A percentile compares a stretch with the other conserved stretches of the same genome.
Evolutionary conservation across 2,329 filamentous ascomycete genomes (phyloP).

Genomic region (Neodidymelliopsis sp.): DNA sequence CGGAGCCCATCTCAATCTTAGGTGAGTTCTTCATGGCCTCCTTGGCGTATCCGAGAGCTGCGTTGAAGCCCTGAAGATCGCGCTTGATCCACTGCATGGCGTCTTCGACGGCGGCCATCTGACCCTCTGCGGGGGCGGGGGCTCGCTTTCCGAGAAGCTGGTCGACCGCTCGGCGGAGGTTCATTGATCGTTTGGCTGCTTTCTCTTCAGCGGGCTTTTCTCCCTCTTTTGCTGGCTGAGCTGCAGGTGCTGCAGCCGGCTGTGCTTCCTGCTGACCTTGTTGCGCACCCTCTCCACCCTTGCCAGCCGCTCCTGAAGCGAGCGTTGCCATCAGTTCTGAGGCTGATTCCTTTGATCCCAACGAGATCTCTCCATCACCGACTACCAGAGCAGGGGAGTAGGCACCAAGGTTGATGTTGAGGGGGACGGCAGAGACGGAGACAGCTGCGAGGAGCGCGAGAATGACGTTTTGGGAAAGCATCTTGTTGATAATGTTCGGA

Average conservation of each 20-base stretch:
- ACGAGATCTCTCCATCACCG: constrained; percentile 62
- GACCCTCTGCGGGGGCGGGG: constrained; percentile 28
- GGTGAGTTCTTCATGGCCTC: constrained; percentile 56
- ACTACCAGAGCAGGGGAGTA: constrained; percentile 62
- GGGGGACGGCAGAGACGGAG: constrained; percentile 50
- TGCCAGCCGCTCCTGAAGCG: constrained; percentile 49
- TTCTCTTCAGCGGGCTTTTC: constrained; percentile 35
- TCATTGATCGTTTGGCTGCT: constrained; percentile 37
- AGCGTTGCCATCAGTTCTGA: constrained; percentile 56
- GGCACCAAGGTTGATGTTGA: constrained; percentile 62
- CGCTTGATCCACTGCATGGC: constrained; percentile 55
- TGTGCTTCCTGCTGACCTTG: constrained; percentile 29
- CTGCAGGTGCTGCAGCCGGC: constrained; percentile 19
- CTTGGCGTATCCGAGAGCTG: constrained; percentile 57
- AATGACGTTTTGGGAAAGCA: constrained; percentile 50
- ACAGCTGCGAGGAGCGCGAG: constrained; percentile 46
- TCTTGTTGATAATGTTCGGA: constrained; percentile 33
- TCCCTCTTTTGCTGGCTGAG: constrained; percentile 22
- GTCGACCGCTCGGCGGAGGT: constrained; percentile 38
- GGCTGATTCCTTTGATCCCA: constrained; percentile 53
- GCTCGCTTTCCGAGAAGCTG: constrained; percentile 38
- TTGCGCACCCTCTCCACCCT: constrained; percentile 25
- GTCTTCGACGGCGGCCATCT: constrained; percentile 41
- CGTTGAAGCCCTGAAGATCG: constrained; percentile 58
- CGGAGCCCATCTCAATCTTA: constrained; percentile 59